Evolutionary conservation across 192 early-diverging fungal species (phyloP).

Genomic region (Cladochytrium replicatum): DNA sequence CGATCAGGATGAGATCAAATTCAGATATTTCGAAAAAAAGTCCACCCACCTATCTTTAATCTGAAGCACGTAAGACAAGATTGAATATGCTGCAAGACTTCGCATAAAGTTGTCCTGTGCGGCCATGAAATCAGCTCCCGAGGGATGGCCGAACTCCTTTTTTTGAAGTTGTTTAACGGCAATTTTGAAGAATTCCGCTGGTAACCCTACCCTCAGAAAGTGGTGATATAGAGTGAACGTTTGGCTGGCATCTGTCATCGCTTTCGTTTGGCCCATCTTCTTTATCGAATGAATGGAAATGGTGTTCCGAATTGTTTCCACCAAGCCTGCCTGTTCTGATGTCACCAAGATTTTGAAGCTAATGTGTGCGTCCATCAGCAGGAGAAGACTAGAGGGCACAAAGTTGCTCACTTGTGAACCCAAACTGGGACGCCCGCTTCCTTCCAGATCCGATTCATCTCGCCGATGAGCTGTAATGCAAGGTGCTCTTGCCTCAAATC

Average conservation of each 20-base stretch:
- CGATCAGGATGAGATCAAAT: neutral
- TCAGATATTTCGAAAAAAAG: neutral
- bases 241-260: slow-evolving; percentile 63
- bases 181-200: neutral
- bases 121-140: slow-evolving; percentile 64
- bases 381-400: too few relatives aligned
- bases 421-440: slow-evolving; percentile 68
- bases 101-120: slow-evolving; percentile 95
- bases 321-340: slow-evolving; percentile 82
- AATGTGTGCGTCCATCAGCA: too few relatives aligned
- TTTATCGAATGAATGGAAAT: slow-evolving; percentile 97
- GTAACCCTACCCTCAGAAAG: slow-evolving; percentile 58
- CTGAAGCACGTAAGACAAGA: slow-evolving; percentile 90
- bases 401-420: slow-evolving; percentile 81
- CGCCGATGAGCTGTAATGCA: slow-evolving; percentile 86
- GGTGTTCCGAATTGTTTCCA: slow-evolving; percentile 91
- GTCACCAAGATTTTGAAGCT: slow-evolving; percentile 84
- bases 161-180: neutral
- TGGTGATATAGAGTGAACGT: slow-evolving; percentile 90
- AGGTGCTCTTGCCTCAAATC: slow-evolving; percentile 94
- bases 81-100: slow-evolving; percentile 85
- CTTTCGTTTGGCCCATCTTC: slow-evolving; percentile 83
- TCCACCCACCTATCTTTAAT: slow-evolving; percentile 73
- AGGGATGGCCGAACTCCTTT: slow-evolving; percentile 75
- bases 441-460: slow-evolving; percentile 91